Conservation (phyloP, 1,139 yeast species). For the Yamadazyma triangularis region DNA sequence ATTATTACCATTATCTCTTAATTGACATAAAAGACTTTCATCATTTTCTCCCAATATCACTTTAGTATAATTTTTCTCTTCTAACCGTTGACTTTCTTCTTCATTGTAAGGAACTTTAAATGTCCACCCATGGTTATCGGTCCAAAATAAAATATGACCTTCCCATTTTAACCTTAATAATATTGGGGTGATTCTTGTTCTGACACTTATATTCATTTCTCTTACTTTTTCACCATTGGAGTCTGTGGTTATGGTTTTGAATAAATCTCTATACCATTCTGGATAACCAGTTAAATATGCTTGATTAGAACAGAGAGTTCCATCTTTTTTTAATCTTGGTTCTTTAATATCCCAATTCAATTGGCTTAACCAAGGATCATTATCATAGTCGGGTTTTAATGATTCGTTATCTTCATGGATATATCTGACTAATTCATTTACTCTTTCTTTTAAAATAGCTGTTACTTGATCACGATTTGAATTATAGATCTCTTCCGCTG, state of each 20-base stretch:
- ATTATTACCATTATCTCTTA: constrained; percentile 18
- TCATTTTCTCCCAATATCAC: constrained; percentile 31
- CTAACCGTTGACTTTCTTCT: constrained; percentile 33
- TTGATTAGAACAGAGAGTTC: constrained; percentile 73
- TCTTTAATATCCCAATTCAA: constrained; percentile 80
- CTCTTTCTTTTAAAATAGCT: constrained; percentile 53
- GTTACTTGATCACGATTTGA: constrained; percentile 55
- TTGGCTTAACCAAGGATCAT: constrained; percentile 88
- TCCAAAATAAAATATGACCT: constrained; percentile 77
- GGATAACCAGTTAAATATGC: constrained; percentile 86
- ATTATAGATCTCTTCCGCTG: constrained; percentile 65
- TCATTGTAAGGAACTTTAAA: constrained; percentile 53
- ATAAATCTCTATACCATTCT: constrained; percentile 83
- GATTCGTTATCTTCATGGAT: constrained; percentile 24
- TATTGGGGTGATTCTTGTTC: constrained; percentile 74
- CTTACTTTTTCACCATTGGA: constrained; percentile 19
- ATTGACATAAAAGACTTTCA: constrained; percentile 18
- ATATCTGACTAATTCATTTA: constrained; percentile 50
- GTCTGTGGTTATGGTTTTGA: constrained; percentile 39
- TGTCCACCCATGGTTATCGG: constrained; percentile 82
- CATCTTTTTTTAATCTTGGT: constrained; percentile 60
- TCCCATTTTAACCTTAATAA: constrained; percentile 83
- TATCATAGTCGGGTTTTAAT: constrained; percentile 24
- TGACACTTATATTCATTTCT: constrained; percentile 58
- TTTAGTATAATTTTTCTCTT: constrained; percentile 49